These are phyloP conservation scores for Backusella circina DNA, from an alignment of 192 early-diverging fungal genomes.

Conservation along the genomic window DNA sequence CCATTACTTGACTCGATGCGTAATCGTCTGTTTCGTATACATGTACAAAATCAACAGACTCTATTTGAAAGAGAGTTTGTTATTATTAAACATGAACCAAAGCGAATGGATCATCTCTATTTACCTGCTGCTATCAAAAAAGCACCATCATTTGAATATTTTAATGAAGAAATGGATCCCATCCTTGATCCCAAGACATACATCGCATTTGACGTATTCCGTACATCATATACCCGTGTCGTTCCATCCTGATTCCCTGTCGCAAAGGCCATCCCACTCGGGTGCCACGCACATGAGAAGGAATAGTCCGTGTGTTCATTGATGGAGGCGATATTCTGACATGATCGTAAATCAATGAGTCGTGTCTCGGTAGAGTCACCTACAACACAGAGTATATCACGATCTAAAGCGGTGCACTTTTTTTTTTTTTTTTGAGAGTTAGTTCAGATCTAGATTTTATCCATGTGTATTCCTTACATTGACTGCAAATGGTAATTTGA, in stretches of 20 bases:
- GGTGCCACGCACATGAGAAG: slow-evolving; percentile 66
- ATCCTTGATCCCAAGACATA: slow-evolving; percentile 44
- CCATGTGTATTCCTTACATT: slow-evolving; percentile 47
- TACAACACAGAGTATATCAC: slow-evolving; percentile 53
- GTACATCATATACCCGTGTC: slow-evolving; percentile 59
- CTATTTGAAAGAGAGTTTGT: background rate
- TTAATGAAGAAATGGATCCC: slow-evolving; percentile 57
- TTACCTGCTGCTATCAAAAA: slow-evolving; percentile 55
- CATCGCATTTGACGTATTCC: slow-evolving; percentile 51
- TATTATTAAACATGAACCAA: no score
- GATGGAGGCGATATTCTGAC: slow-evolving; percentile 36
- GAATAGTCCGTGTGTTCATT: slow-evolving; percentile 65
- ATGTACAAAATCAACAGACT: slow-evolving; percentile 69
- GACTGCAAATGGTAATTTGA: slow-evolving; percentile 49
- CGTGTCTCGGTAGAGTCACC: slow-evolving; percentile 47
- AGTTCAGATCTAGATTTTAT: background rate
- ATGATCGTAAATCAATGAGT: slow-evolving; percentile 45
- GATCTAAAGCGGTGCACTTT: slow-evolving; percentile 52
- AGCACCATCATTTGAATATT: slow-evolving; percentile 52
- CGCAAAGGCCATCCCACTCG: slow-evolving; percentile 48
- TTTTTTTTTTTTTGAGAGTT: background rate
- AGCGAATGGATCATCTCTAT: no score
- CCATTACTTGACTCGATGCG: slow-evolving; percentile 52
- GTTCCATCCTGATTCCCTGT: slow-evolving; percentile 66
- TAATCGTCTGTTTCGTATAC: slow-evolving; percentile 43